phyloP scores from a whole-genome alignment of 2,329 filamentous ascomycete genomes.

The Ascocoryne sarcoides region DNA sequence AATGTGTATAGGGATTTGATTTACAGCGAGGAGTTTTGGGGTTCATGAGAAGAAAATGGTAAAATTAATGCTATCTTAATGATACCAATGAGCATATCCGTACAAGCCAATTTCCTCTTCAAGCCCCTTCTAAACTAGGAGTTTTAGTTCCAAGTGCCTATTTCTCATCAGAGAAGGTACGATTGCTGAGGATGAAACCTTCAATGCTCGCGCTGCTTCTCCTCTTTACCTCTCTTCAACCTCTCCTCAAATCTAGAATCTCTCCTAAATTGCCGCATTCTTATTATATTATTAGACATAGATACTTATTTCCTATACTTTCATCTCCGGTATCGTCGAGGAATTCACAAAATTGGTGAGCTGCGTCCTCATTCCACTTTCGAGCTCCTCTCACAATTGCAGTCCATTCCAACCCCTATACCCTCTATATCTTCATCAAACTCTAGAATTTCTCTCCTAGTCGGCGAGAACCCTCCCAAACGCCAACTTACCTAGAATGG shows the following conservation, averaged over 20 bases:
- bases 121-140: background rate
- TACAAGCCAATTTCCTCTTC: background rate
- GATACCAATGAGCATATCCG: constrained; percentile 6
- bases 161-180: background rate
- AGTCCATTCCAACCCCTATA: background rate
- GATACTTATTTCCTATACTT: no score
- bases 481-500: no score
- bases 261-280: no score
- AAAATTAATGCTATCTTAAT: constrained; percentile 8
- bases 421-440: background rate
- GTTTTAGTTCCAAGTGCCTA: background rate
- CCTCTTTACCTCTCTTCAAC: background rate
- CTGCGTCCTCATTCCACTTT: background rate
- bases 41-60: constrained; percentile 6
- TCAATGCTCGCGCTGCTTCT: background rate
- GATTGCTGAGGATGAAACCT: background rate
- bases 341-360: background rate
- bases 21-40: constrained; percentile 22
- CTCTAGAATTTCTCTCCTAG: background rate
- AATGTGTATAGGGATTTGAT: constrained; percentile 4
- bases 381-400: background rate
- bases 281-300: no score
- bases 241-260: background rate
- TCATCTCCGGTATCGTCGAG: background rate
- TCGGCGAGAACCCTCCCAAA: no score